phyloP scores from a whole-genome alignment of 164 flowering plant species.

The Sextonia rubra region DNA sequence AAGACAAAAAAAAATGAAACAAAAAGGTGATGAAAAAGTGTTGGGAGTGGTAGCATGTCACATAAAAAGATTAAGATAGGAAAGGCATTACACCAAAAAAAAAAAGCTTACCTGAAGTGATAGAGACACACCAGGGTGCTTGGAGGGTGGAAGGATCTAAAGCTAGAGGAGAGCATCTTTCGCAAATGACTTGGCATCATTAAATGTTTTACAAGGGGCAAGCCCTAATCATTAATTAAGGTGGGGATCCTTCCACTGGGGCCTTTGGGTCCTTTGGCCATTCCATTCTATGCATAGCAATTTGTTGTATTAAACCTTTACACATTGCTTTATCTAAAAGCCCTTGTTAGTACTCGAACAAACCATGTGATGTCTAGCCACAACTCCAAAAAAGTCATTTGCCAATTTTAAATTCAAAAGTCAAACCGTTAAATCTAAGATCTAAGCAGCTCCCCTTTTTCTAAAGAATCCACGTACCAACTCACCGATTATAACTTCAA shows the following conservation, averaged over 20 bases:
- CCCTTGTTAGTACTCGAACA: slow-evolving; percentile 5
- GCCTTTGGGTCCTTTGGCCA: slow-evolving; percentile 6
- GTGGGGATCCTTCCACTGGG: slow-evolving; percentile 7
- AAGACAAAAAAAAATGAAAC: slow-evolving; percentile 37
- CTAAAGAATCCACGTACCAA: background rate
- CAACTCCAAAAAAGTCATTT: slow-evolving; percentile 6
- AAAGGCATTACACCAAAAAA: slow-evolving; percentile 10
- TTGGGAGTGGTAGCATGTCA: slow-evolving; percentile 17
- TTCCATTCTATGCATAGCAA: slow-evolving; percentile 6
- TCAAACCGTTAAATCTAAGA: background rate
- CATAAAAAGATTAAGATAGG: slow-evolving; percentile 17
- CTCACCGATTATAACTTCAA: slow-evolving; percentile 1
- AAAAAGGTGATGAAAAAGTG: slow-evolving; percentile 16
- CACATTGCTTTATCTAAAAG: slow-evolving; percentile 8
- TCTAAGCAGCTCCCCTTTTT: background rate
- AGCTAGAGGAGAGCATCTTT: background rate
- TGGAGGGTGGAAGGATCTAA: slow-evolving; percentile 13
- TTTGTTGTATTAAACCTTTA: slow-evolving; percentile 3
- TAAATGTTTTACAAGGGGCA: slow-evolving; percentile 2
- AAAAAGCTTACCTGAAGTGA: slow-evolving; percentile 7
- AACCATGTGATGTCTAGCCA: slow-evolving; percentile 11
- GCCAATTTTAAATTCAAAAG: background rate
- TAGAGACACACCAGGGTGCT: slow-evolving; percentile 6
- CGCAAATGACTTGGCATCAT: slow-evolving; percentile 4
- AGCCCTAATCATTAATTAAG: slow-evolving; percentile 11